Evolutionary conservation across 805 yeast species (phyloP), one percentile per base, ranked within the genome.

Genomic region (Brettanomyces naardenensis): DNA sequence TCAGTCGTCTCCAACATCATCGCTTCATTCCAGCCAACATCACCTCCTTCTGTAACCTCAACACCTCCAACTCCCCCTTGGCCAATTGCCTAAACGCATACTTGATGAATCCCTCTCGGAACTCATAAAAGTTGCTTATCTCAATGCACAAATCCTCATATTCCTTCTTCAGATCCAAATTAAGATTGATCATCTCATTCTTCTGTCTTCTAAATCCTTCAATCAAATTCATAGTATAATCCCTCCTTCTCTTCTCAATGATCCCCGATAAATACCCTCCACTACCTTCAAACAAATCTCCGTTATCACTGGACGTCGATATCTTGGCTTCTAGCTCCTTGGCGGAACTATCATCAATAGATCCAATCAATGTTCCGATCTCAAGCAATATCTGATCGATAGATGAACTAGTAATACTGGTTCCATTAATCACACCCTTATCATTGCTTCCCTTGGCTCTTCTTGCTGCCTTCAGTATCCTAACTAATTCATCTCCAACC

Each of bases 101-200:
- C 28, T 49, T 47, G 29, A 72, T 42, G 41, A 72, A 65, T 1
- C 55, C 54, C 3, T 69, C 54, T 47, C 73, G 72, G 56, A 70
- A 77, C 37, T 62, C 65, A 45, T 80, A 58, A 42, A 73, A 79
- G 36, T 69, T 73, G 36, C 78, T 78, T 15, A 80, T 61, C 52
- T 78, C 82, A 36, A 74, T 69, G 1, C 89, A 88, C 3, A 80
- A 45, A 2, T 55, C 47, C 48, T 82, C 90, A 54, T 82, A 84
- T n/a, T 61, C 68, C 19, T 46, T 43, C 38, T 68, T 73, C 19
- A 82, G 66, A 3, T 68, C 74, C 15, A 51, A 42, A 42, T 69
- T 73, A 32, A 79, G 45, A 9, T 53, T 60, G 42, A 65, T 46
- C 30, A 80, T 53, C 29, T 61, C 62, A 23, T 58, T 53, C 34